Percentiles rank a stretch among this genome's conserved stretches.
Conservation (phyloP, 2,329 filamentous ascomycete species). For the Knufia petricola region DNA sequence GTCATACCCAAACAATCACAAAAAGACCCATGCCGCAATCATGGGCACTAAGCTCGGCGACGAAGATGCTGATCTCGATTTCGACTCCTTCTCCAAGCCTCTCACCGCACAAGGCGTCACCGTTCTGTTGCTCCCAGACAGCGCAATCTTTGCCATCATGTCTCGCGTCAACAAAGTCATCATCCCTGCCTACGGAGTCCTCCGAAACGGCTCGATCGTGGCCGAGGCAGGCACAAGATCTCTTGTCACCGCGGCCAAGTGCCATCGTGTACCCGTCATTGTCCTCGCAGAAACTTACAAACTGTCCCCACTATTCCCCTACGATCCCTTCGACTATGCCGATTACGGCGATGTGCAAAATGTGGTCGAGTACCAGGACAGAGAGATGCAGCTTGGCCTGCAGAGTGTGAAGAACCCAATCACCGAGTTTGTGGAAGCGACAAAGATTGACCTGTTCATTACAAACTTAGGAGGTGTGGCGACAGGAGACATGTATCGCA, state of each 20-base stretch:
- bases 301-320: slow-evolving; percentile 79
- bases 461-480: slow-evolving; percentile 63
- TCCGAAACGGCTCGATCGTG: slow-evolving; percentile 78
- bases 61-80: slow-evolving; percentile 34
- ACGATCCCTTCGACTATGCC: slow-evolving; percentile 69
- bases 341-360: slow-evolving; percentile 77
- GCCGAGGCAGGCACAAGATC: slow-evolving; percentile 74
- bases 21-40: slow-evolving; percentile 52
- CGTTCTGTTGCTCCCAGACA: slow-evolving; percentile 75
- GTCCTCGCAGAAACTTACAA: slow-evolving; percentile 89
- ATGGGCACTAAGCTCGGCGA: slow-evolving; percentile 42
- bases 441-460: slow-evolving; percentile 64
- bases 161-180: slow-evolving; percentile 92
- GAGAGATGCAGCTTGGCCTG: slow-evolving; percentile 56
- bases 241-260: slow-evolving; percentile 74
- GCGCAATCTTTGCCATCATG: slow-evolving; percentile 86
- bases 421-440: slow-evolving; percentile 69
- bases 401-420: slow-evolving; percentile 70
- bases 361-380: slow-evolving; percentile 69
- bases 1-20: slow-evolving; percentile 59
- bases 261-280: slow-evolving; percentile 73
- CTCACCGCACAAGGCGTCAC: slow-evolving; percentile 68
- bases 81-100: slow-evolving; percentile 61
- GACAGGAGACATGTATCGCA: slow-evolving; percentile 48
- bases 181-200: slow-evolving; percentile 73